Percentiles rank a stretch among this genome's conserved stretches.
Evolutionary conservation across 2,329 filamentous ascomycete species (phyloP).

Genomic region (Stagonosporopsis cucurbitacearum): DNA sequence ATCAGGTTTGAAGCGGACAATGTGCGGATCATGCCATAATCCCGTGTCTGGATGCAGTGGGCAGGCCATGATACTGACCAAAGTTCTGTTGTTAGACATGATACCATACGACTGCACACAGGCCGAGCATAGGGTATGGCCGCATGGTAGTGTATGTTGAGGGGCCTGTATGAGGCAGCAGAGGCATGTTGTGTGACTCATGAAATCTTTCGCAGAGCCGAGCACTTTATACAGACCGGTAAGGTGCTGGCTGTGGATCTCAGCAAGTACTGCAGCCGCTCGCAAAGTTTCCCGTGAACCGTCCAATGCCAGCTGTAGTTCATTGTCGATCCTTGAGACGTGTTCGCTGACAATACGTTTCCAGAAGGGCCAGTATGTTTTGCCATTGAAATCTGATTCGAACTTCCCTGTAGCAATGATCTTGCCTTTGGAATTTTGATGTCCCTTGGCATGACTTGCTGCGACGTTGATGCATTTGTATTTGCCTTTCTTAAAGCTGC

Average conservation of each 20-base stretch:
- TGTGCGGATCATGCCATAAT: not conserved
- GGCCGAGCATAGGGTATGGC: conserved; percentile 54
- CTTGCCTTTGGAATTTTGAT: not conserved
- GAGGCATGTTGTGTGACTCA: conserved; percentile 56
- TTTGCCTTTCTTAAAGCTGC: not conserved
- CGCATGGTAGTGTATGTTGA: conserved; percentile 55
- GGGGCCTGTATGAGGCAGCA: conserved; percentile 54
- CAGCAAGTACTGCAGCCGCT: too few species aligned
- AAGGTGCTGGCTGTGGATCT: not conserved
- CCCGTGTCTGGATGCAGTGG: conserved; percentile 38
- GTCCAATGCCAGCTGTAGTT: too few species aligned
- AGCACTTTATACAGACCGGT: conserved; percentile 9
- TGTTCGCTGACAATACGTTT: too few species aligned
- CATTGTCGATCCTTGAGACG: too few species aligned
- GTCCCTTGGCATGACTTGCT: not conserved
- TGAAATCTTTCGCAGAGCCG: conserved; percentile 27
- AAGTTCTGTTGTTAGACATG: not conserved
- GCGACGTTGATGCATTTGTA: not conserved
- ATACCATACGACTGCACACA: conserved; percentile 31
- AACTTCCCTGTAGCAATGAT: not conserved
- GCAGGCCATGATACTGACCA: conserved; percentile 1
- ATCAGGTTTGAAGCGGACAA: conserved; percentile 43
- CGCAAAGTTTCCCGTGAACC: too few species aligned
- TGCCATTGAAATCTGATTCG: not conserved
- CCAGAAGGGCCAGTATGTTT: too few species aligned